Evolutionary conservation across 257 asterid genomes (phyloP).

Genomic region (Penstemon barbatus): DNA sequence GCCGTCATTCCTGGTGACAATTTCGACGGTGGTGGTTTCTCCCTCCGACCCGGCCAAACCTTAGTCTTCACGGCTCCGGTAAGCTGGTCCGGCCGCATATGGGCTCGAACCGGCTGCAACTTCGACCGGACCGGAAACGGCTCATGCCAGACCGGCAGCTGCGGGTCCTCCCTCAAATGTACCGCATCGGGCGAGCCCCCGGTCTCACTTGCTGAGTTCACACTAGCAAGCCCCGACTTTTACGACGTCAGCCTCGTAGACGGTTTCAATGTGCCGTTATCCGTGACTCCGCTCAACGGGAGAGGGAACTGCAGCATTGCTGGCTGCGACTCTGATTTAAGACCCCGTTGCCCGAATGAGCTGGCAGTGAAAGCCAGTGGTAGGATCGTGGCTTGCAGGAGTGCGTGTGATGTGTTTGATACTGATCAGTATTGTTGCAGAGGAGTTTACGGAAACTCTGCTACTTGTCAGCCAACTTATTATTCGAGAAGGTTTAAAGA

Average conservation of each 20-base stretch:
- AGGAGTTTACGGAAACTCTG: constrained; percentile 76
- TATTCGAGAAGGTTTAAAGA: constrained; percentile 72
- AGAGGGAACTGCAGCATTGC: constrained; percentile 75
- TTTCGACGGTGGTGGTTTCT: constrained; percentile 80
- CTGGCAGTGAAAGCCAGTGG: constrained; percentile 55
- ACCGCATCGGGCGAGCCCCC: constrained; percentile 66
- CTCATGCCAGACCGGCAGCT: constrained; percentile 69
- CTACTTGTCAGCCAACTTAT: constrained; percentile 69
- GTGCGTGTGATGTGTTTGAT: constrained; percentile 86
- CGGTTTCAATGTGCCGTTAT: constrained; percentile 78
- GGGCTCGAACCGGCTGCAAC: constrained; percentile 92
- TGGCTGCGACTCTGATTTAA: constrained; percentile 72
- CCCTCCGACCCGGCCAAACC: constrained; percentile 60
- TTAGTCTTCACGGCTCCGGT: constrained; percentile 65
- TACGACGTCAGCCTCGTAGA: constrained; percentile 94
- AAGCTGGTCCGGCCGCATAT: constrained; percentile 78
- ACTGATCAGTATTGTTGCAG: constrained; percentile 91
- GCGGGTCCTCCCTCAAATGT: constrained; percentile 70
- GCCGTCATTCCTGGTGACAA: constrained; percentile 68
- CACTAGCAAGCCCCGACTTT: constrained; percentile 59
- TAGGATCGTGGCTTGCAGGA: constrained; percentile 61
- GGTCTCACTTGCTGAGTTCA: constrained; percentile 83
- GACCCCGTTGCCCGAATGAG: constrained; percentile 66
- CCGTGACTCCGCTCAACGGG: constrained; percentile 74
- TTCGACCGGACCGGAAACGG: constrained; percentile 77